Base-by-base conservation (phyloP, 176 grass and related monocot species). In the Aegilops sharonensis region DNA sequence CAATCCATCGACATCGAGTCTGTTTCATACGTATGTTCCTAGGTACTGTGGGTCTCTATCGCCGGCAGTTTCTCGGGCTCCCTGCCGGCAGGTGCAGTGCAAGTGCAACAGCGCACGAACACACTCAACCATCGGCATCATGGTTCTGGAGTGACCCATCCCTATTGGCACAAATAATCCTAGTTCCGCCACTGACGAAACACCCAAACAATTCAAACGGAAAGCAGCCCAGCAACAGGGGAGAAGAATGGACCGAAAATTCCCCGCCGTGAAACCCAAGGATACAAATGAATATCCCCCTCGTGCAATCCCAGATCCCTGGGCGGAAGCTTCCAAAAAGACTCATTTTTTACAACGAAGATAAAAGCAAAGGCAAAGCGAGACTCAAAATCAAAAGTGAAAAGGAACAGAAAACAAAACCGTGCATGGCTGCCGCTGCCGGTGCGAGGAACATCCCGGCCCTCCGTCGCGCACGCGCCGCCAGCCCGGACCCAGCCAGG, bases 251-350 rank as follows among this genome's bases (percentile, higher is more conserved):
- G 43, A 83, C 75, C 35, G 75, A 91, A 91, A 90, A 68, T 90
- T 42, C 72, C 74, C 40, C 20, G 52, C 63, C 52, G 64, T 89
- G 78, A 27, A 67, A 20, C 32, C 63, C 39, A 84, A 69, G 81
- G 30, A 45, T 25, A 24, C 4, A 40, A 74, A 70, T 69, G 72
- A 75, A 75, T 50, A 75, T 75, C 71, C 70, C 60, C 7, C n/a
- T 66, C 78, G 27, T 36, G n/a, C 29, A 59, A 23, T 40, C 69
- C 70, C 63, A 72, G 76, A 87, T 84, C 48, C 67, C 14, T 68
- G 81, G 79, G 37, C 45, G 68, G 68, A 87, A 84, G 60, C 68
- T 91, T 91, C 89, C 85, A 91, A 87, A 91, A 87, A 87, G 85
- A 39, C 15, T 17, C 85, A 60, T 84, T 66, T 75, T 84, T 66